Conservation (phyloP, 108 stramenopile genomes). For the Cyclotella choctawhatcheeana region DNA sequence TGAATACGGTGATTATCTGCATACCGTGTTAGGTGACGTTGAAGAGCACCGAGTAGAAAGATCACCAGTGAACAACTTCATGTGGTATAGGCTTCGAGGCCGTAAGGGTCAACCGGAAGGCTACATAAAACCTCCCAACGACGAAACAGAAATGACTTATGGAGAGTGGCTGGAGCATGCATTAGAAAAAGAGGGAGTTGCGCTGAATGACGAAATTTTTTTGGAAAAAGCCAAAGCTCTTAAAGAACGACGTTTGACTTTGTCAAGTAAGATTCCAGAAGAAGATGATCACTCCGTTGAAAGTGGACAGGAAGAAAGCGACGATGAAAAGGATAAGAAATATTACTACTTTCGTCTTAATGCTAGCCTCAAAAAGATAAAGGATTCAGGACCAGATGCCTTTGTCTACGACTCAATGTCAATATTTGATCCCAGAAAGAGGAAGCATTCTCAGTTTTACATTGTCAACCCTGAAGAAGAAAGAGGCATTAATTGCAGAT, state of each 20-base stretch:
- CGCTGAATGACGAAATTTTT: constrained; percentile 29
- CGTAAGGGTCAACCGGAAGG: not conserved
- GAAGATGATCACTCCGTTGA: constrained; percentile 13
- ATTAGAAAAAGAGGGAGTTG: constrained; percentile 32
- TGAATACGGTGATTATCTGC: constrained; percentile 54
- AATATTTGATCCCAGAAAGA: constrained; percentile 56
- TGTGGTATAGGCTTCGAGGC: constrained; percentile 62
- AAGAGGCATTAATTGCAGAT: constrained; percentile 88
- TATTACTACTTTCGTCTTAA: constrained; percentile 79
- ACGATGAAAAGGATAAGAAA: constrained; percentile 38
- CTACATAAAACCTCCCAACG: constrained; percentile 55
- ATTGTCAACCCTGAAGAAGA: constrained; percentile 71
- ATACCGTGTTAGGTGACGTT: constrained; percentile 40
- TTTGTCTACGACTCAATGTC: constrained; percentile 62
- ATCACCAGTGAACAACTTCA: constrained; percentile 67
- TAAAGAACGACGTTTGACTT: constrained; percentile 32
- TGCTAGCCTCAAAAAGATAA: constrained; percentile 30
- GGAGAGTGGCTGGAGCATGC: constrained; percentile 75
- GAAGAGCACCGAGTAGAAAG: constrained; percentile 32
- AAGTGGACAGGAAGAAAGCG: constrained; percentile 35
- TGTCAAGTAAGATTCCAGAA: constrained; percentile 6
- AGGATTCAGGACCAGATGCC: constrained; percentile 9
- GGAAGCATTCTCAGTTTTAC: constrained; percentile 55
- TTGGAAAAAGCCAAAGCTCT: constrained; percentile 12
- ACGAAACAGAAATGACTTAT: constrained; percentile 57